Percentiles rank a stretch among this genome's conserved stretches.
Conservation (phyloP, 768 basidiomycete genomes). For the Lentinula detonsa region DNA sequence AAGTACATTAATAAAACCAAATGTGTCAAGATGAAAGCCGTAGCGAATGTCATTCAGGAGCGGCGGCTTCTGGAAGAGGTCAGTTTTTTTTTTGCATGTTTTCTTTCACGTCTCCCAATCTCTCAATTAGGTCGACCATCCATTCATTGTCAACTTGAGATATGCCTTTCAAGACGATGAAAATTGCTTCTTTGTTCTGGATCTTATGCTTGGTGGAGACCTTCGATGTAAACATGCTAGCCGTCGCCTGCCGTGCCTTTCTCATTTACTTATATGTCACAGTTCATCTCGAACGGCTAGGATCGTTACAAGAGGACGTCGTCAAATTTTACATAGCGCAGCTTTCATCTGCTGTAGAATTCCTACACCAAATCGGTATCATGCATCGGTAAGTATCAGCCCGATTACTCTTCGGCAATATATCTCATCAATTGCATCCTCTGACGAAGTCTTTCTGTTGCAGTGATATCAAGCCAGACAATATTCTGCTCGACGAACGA, state of each 20-base stretch:
- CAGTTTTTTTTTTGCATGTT: slow-evolving; percentile 9
- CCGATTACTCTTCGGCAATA: slow-evolving; percentile 14
- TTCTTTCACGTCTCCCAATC: slow-evolving; percentile 14
- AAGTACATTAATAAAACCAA: slow-evolving; percentile 99
- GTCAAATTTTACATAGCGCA: slow-evolving; percentile 90
- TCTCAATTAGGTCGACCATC: slow-evolving; percentile 75
- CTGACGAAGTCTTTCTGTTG: slow-evolving; percentile 4
- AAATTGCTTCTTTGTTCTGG: slow-evolving; percentile 97
- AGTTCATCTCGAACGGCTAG: slow-evolving; percentile 89
- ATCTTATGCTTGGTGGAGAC: slow-evolving; percentile 96
- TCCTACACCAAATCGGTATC: slow-evolving; percentile 88
- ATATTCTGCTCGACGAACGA: slow-evolving; percentile 91
- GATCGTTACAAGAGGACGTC: slow-evolving; percentile 64
- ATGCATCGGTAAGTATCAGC: slow-evolving; percentile 78
- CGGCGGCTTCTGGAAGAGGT: slow-evolving; percentile 94
- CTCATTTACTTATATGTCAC: slow-evolving; percentile 9
- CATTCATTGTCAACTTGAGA: slow-evolving; percentile 89
- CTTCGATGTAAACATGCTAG: slow-evolving; percentile 65
- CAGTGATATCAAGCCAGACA: slow-evolving; percentile 93
- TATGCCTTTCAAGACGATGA: slow-evolving; percentile 99
- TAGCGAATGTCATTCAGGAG: slow-evolving; percentile 96
- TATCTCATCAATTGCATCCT: not conserved
- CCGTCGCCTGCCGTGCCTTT: slow-evolving; percentile 6
- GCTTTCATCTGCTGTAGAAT: slow-evolving; percentile 80
- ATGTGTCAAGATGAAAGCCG: slow-evolving; percentile 98